Evolutionary conservation across 495 filamentous ascomycete species (phyloP).

Genomic region (Penicillium chermesinum): DNA sequence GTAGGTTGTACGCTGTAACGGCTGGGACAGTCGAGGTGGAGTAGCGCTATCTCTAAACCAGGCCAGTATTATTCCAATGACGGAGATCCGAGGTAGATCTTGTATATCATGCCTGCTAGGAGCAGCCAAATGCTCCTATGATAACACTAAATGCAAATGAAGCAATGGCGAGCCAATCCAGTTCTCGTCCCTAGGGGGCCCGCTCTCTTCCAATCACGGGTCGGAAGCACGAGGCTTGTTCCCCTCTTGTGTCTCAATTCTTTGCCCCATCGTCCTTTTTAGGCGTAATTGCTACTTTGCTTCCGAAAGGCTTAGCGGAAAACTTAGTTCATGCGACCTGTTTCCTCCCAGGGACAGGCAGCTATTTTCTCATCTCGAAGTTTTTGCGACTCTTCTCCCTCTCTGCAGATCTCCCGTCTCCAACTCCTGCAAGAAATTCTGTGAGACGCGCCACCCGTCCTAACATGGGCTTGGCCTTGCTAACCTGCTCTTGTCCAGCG

Average conservation of each 20-base stretch:
- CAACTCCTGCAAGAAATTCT: constrained; percentile 4
- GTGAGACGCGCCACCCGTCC: constrained; percentile 3
- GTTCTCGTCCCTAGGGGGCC: neutral
- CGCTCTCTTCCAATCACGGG: constrained; percentile 35
- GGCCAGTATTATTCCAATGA: no score
- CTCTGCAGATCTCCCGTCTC: constrained; percentile 11
- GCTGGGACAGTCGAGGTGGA: no score
- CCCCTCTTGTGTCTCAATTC: constrained; percentile 12
- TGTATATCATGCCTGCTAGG: no score
- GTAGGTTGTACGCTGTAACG: neutral
- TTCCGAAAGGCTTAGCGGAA: neutral
- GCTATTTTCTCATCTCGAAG: neutral
- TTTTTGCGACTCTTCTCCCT: neutral
- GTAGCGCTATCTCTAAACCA: no score
- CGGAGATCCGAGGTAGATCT: neutral
- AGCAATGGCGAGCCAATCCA: neutral
- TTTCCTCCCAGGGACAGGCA: constrained; percentile 3
- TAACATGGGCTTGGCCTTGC: constrained; percentile 1
- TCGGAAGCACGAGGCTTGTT: constrained; percentile 37
- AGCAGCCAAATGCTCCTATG: no score
- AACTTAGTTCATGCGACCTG: constrained; percentile 2
- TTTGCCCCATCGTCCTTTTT: neutral
- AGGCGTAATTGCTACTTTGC: neutral
- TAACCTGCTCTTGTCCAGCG: neutral
- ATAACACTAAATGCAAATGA: no score